phyloP scores from a whole-genome alignment of 2,329 filamentous ascomycete species.

The Phialocephala subalpina region DNA sequence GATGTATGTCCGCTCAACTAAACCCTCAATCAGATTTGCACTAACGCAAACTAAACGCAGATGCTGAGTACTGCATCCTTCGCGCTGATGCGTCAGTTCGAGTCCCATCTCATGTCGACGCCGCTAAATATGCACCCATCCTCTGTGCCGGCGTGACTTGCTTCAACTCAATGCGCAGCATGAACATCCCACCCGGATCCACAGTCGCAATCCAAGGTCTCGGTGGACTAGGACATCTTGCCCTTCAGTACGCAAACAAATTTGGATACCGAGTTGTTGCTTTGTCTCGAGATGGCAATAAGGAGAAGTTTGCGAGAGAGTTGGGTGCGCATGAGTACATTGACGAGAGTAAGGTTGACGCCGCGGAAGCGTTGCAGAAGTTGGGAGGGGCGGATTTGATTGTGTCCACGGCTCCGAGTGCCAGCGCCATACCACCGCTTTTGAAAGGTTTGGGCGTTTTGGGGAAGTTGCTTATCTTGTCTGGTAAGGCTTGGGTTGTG shows the following conservation, averaged over 20 bases:
- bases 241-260: constrained; percentile 76
- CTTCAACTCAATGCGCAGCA: constrained; percentile 65
- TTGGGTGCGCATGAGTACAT: constrained; percentile 69
- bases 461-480: constrained; percentile 35
- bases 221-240: constrained; percentile 79
- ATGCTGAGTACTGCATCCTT: constrained; percentile 67
- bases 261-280: constrained; percentile 80
- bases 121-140: constrained; percentile 62
- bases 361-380: constrained; percentile 56
- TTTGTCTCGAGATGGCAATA: constrained; percentile 71
- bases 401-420: constrained; percentile 68
- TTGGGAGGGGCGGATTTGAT: constrained; percentile 70
- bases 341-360: constrained; percentile 60
- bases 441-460: constrained; percentile 55
- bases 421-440: constrained; percentile 59
- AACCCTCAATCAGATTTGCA: not conserved
- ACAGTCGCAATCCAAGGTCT: constrained; percentile 71
- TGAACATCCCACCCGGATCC: constrained; percentile 58
- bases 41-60: not conserved
- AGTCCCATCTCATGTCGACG: constrained; percentile 59
- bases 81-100: constrained; percentile 66
- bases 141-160: constrained; percentile 72
- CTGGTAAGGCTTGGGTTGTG: not conserved
- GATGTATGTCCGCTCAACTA: constrained; percentile 53
- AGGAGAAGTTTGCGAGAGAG: constrained; percentile 64